These are phyloP conservation scores for Westerdykella sp. DNA, from an alignment of 2,329 filamentous ascomycete genomes.

Conservation along the genomic window DNA sequence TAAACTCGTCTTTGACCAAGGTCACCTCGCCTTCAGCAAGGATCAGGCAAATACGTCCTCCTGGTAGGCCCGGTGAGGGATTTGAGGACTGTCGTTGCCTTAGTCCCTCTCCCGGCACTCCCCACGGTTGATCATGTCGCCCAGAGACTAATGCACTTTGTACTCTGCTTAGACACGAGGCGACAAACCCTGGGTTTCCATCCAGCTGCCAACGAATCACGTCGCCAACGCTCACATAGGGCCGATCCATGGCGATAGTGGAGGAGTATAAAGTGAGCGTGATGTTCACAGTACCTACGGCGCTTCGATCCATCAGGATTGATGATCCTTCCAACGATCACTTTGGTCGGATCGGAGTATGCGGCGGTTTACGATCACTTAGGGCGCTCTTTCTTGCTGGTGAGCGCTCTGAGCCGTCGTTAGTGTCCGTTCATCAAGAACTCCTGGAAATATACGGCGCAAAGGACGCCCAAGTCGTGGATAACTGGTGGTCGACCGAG, in stretches of 20 bases:
- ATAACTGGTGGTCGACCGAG: constrained; percentile 65
- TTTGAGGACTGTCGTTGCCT: not conserved
- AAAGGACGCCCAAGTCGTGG: constrained; percentile 53
- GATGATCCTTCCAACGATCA: constrained; percentile 67
- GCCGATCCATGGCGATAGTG: constrained; percentile 28
- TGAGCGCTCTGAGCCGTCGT: constrained; percentile 77
- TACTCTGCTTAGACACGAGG: not conserved
- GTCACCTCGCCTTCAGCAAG: not conserved
- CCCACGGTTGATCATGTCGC: not conserved
- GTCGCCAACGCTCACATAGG: not conserved
- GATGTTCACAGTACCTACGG: constrained; percentile 76
- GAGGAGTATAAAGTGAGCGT: constrained; percentile 74
- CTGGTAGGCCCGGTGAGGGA: not conserved
- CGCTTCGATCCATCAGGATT: constrained; percentile 72
- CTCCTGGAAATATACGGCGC: constrained; percentile 60
- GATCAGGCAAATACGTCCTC: not conserved
- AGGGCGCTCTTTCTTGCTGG: constrained; percentile 73
- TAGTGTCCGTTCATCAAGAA: constrained; percentile 68
- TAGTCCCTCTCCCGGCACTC: not conserved
- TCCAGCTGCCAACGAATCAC: not conserved
- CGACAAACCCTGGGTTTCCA: not conserved
- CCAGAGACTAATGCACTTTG: not conserved
- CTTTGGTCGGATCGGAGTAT: constrained; percentile 54
- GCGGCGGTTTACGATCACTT: constrained; percentile 61
- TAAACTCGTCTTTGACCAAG: not conserved